Conservation (phyloP, 1,284 basidiomycete genomes). For the Exobasidium rhododendri region DNA sequence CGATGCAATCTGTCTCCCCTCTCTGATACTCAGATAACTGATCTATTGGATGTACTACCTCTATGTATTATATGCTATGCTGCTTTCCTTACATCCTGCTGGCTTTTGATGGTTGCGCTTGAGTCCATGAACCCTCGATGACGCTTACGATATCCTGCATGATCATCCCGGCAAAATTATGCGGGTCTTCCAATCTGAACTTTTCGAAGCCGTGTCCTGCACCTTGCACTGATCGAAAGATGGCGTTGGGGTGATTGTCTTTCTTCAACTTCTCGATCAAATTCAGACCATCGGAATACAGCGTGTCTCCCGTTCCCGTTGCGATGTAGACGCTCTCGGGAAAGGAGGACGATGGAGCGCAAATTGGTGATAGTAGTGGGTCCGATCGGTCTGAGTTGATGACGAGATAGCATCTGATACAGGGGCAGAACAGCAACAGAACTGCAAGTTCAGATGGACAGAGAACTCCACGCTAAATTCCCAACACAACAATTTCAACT, state of each 20-base stretch:
- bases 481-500: too few species aligned
- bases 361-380: slow-evolving; percentile 30
- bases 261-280: slow-evolving; percentile 30
- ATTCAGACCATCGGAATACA: slow-evolving; percentile 31
- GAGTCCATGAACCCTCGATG: background rate
- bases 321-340: slow-evolving; percentile 30
- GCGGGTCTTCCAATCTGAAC: background rate
- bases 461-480: background rate
- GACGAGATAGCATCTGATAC: slow-evolving; percentile 30
- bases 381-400: slow-evolving; percentile 19
- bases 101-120: background rate
- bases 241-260: slow-evolving; percentile 17
- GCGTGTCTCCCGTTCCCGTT: slow-evolving; percentile 33
- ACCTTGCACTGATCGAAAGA: slow-evolving; percentile 28
- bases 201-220: slow-evolving; percentile 51
- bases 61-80: too few species aligned
- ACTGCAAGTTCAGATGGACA: background rate
- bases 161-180: background rate
- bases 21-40: too few species aligned
- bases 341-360: slow-evolving; percentile 8
- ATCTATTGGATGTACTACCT: too few species aligned
- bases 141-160: slow-evolving; percentile 5
- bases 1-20: background rate
- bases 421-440: background rate
- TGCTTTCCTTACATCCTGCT: background rate